phyloP scores from a whole-genome alignment of 257 asterid genomes.

The Cruciata laevipes region DNA sequence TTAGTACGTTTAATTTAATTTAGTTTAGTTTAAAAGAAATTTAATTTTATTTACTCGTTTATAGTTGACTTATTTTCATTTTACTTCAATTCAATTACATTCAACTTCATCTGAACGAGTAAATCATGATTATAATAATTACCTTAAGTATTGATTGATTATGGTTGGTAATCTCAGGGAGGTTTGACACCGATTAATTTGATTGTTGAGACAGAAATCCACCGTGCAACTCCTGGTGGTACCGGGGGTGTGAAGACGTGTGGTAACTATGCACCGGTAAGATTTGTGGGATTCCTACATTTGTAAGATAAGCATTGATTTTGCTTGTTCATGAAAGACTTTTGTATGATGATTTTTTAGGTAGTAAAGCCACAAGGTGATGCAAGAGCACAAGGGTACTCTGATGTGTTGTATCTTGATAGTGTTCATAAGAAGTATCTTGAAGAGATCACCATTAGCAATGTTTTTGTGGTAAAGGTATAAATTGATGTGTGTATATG shows the following conservation, averaged over 20 bases:
- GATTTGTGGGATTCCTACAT: slow-evolving; percentile 10
- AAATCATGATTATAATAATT: no score
- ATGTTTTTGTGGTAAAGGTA: slow-evolving; percentile 92
- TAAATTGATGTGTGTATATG: not conserved
- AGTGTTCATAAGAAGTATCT: slow-evolving; percentile 66
- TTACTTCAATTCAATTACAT: no score
- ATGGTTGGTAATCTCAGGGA: slow-evolving; percentile 42
- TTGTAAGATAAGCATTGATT: no score
- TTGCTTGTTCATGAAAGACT: no score
- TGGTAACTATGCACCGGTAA: slow-evolving; percentile 92
- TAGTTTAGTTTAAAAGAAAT: no score
- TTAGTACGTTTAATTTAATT: no score
- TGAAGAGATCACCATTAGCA: slow-evolving; percentile 95
- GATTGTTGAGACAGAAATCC: slow-evolving; percentile 84
- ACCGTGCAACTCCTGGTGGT: slow-evolving; percentile 98
- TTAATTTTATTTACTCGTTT: not conserved
- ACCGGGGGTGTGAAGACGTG: slow-evolving; percentile 92
- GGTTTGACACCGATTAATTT: slow-evolving; percentile 91
- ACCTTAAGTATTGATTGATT: not conserved
- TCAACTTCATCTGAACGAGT: no score
- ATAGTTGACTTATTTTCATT: not conserved
- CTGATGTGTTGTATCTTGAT: slow-evolving; percentile 87
- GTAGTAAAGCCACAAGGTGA: slow-evolving; percentile 87
- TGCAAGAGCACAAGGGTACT: slow-evolving; percentile 86
- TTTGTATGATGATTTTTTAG: slow-evolving; percentile 22